Conservation (phyloP, 495 filamentous ascomycete genomes). For the Arthonia radiata region DNA sequence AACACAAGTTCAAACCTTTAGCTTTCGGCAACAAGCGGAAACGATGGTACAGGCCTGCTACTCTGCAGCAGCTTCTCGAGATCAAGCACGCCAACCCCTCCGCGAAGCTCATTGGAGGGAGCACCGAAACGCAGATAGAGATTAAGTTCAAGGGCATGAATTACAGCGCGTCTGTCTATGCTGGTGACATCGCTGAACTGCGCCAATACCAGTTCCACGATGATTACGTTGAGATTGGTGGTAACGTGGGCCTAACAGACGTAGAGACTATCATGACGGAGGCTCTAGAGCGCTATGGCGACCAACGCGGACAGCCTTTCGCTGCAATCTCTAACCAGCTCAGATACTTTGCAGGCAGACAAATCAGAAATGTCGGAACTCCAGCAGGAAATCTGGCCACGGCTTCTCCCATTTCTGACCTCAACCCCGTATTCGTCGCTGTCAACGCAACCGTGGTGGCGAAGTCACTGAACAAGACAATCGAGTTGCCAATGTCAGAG, state of each 20-base stretch:
- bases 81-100: conserved; percentile 70
- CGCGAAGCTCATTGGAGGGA: conserved; percentile 86
- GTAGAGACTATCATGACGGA: conserved; percentile 46
- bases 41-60: conserved; percentile 78
- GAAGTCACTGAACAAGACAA: conserved; percentile 42
- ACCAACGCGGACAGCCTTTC: conserved; percentile 43
- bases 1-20: conserved; percentile 57
- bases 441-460: conserved; percentile 59
- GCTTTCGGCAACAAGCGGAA: conserved; percentile 88
- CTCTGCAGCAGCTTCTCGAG: conserved; percentile 62
- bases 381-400: conserved; percentile 90
- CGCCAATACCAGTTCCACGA: conserved; percentile 54
- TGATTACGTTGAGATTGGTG: conserved; percentile 65
- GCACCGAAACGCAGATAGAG: conserved; percentile 93
- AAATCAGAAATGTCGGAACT: conserved; percentile 91
- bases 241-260: conserved; percentile 76
- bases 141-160: conserved; percentile 93
- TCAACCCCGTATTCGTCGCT: conserved; percentile 87
- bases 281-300: conserved; percentile 60
- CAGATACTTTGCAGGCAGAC: conserved; percentile 79
- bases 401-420: conserved; percentile 83
- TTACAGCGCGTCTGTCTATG: conserved; percentile 71
- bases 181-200: conserved; percentile 80
- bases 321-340: conserved; percentile 53
- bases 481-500: conserved; percentile 65